Evolutionary conservation across 192 early-diverging fungal genomes (phyloP).

Genomic region (Podila verticillata): DNA sequence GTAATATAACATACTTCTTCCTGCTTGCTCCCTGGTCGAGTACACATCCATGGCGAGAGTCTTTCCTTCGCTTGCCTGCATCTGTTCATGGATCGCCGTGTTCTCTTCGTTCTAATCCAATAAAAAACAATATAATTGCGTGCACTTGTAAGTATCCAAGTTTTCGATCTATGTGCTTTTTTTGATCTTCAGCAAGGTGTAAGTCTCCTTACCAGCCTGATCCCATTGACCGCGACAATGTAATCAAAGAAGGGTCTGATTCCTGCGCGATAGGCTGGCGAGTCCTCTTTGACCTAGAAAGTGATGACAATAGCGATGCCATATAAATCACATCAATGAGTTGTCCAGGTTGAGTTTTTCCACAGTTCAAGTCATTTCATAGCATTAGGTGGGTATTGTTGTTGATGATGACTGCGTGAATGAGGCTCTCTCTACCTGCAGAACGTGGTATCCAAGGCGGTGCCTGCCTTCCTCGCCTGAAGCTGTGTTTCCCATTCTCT

Average conservation of each 20-base stretch:
- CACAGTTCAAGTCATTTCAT: no score
- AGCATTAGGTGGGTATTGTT: background rate
- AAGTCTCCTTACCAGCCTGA: slow-evolving; percentile 38
- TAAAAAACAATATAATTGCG: no score
- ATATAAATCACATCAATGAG: background rate
- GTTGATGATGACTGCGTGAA: background rate
- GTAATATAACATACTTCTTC: slow-evolving; percentile 50
- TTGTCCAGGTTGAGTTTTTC: background rate
- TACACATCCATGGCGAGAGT: slow-evolving; percentile 65
- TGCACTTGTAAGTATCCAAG: no score
- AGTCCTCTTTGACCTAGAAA: slow-evolving; percentile 67
- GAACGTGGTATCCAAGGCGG: slow-evolving; percentile 72
- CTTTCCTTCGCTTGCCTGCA: slow-evolving; percentile 54
- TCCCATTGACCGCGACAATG: slow-evolving; percentile 69
- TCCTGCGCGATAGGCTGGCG: slow-evolving; percentile 72
- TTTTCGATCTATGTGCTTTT: background rate
- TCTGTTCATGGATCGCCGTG: slow-evolving; percentile 53
- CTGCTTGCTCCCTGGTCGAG: slow-evolving; percentile 64
- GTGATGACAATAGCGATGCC: background rate
- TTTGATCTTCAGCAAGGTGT: background rate
- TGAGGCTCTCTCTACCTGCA: slow-evolving; percentile 59
- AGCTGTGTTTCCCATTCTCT: slow-evolving; percentile 58
- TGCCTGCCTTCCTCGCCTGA: slow-evolving; percentile 58
- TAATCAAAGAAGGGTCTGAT: slow-evolving; percentile 83
- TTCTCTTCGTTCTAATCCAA: slow-evolving; percentile 43